Evolutionary conservation across 2,329 filamentous ascomycete genomes (phyloP), one percentile per base, ranked within the genome.

Genomic region (Calonectria fujianensis): DNA sequence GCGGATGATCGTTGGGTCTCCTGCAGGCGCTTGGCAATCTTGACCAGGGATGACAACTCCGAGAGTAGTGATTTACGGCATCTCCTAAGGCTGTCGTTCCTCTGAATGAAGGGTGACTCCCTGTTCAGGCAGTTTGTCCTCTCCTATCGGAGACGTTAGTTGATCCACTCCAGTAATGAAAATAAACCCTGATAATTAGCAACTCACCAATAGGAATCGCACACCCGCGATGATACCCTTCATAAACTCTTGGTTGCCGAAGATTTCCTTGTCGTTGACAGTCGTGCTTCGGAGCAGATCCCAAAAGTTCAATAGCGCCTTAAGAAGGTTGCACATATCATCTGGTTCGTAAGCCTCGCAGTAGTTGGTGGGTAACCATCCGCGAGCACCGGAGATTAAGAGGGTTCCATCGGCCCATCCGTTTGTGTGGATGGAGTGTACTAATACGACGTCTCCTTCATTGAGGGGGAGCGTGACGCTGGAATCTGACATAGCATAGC

Each of bases 281-380:
- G 93, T 93, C 39, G 94, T 94, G 81, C 94, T 95, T 80, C 94
- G 91, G 79, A 98, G 90, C 68, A 98, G 87, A 83, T 98, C 96
- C 96, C 96, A 98, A 75, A 98, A 96, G 82, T 97, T 95, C 18
- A 97, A 92, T 75, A 98, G 88, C 0, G 96, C 95, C 80, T 95
- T 96, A 45, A 99, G 88, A 29, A 99, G 89, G 76, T 92, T 96
- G 70, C 93, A 92, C 89, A 98, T 96, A 77, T 96, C 93, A 29
- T 95, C 92, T 59, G 96, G 95, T 78, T 98, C 95, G 84, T 98
- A 99, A 13, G 95, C 91, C 83, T 98, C 96, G 87, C 97, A 99
- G 84, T 98, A 99, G 85, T 99, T 99, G 11, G 97, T 99, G 3
- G 97, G 97, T 74, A 99, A 88, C 97, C 97, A 99, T 76, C 97